Percentiles rank a stretch among this genome's conserved stretches.
phyloP scores from a whole-genome alignment of 306 rosid species.

The Lathyrus oleraceus region DNA sequence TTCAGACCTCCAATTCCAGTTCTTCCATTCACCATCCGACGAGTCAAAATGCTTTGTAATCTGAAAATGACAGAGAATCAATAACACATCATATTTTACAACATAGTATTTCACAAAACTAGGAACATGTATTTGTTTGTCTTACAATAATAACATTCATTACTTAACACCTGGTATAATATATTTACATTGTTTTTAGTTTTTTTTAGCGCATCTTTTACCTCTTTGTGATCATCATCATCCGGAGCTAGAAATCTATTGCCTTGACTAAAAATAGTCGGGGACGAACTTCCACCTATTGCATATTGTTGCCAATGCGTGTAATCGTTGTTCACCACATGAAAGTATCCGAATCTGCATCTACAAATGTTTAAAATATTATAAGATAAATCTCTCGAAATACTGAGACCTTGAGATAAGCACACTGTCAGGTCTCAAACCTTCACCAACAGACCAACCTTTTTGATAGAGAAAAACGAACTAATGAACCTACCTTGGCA shows the following conservation, averaged over 20 bases:
- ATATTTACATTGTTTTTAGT: not conserved
- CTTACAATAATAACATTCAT: not conserved
- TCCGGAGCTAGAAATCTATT: slow-evolving; percentile 81
- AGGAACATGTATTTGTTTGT: too few species aligned
- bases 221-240: slow-evolving; percentile 67
- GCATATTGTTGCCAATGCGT: slow-evolving; percentile 89
- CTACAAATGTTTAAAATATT: slow-evolving; percentile 36
- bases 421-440: too few species aligned
- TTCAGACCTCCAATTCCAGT: slow-evolving; percentile 84
- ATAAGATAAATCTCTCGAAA: not conserved
- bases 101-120: not conserved
- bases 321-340: slow-evolving; percentile 89
- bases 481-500: slow-evolving; percentile 41
- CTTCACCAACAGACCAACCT: too few species aligned
- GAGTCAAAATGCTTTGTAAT: slow-evolving; percentile 60
- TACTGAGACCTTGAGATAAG: too few species aligned
- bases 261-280: slow-evolving; percentile 89
- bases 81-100: not conserved
- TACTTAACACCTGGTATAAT: not conserved
- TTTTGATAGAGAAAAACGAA: not conserved
- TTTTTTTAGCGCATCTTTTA: slow-evolving; percentile 6
- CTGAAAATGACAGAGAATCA: slow-evolving; percentile 30
- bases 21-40: slow-evolving; percentile 53
- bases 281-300: slow-evolving; percentile 86
- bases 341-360: slow-evolving; percentile 82